These are phyloP conservation scores for Trametes pubescens DNA, from an alignment of 1,284 basidiomycete species.

Conservation along the genomic window DNA sequence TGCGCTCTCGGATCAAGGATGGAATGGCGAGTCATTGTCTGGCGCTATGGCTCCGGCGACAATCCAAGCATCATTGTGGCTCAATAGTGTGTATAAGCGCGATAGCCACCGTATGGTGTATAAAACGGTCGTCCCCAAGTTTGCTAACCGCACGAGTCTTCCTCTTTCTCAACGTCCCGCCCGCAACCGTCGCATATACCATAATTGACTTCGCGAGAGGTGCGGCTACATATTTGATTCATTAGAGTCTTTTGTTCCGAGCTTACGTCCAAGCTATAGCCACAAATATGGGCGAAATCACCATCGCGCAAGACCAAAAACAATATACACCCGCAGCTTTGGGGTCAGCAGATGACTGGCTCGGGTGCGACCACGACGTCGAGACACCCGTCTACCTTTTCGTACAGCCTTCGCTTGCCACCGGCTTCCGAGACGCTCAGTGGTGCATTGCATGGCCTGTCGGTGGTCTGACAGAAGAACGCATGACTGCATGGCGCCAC, in stretches of 20 bases:
- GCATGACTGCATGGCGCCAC: conserved; percentile 24
- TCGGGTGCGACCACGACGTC: conserved; percentile 28
- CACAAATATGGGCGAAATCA: not conserved
- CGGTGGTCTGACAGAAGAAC: not conserved
- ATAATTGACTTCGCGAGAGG: not conserved
- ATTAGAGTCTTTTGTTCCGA: not conserved
- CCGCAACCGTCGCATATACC: not conserved
- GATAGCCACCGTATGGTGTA: not conserved
- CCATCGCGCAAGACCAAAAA: not conserved
- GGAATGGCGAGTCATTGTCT: not conserved
- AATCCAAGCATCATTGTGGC: not conserved
- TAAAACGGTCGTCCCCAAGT: not conserved
- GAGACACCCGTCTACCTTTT: conserved; percentile 23
- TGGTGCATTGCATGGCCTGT: conserved; percentile 28
- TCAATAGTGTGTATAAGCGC: not conserved
- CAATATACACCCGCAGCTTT: not conserved
- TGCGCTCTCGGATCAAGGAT: not conserved
- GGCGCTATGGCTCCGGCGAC: not conserved
- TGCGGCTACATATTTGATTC: not conserved
- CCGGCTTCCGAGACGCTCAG: not conserved
- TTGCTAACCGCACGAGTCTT: not conserved
- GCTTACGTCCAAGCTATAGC: not conserved
- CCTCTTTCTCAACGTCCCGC: not conserved
- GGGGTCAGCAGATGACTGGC: conserved; percentile 22
- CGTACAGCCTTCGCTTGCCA: conserved; percentile 5